Percentiles rank a stretch among this genome's conserved stretches.
Evolutionary conservation across 306 rosid species (phyloP).

Genomic region (Acacia crassicarpa): DNA sequence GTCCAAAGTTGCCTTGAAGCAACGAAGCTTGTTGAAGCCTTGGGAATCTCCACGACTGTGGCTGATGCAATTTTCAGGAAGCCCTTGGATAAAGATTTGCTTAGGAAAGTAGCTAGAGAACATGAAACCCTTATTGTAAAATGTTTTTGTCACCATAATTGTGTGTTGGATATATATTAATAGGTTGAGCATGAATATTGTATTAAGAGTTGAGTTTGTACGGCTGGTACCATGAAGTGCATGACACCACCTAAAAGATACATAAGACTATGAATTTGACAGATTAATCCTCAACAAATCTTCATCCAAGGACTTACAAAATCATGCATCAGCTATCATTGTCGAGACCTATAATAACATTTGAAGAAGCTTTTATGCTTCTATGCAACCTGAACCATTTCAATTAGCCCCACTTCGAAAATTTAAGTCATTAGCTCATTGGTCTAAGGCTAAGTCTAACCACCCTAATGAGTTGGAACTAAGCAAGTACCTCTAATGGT

Average conservation of each 20-base stretch:
- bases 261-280: neutral
- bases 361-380: too few relatives aligned
- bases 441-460: too few relatives aligned
- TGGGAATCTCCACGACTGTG: neutral
- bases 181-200: neutral
- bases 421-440: too few relatives aligned
- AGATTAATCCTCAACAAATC: neutral
- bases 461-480: neutral
- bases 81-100: neutral
- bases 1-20: neutral
- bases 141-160: neutral
- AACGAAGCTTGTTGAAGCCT: neutral
- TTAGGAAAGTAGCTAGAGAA: neutral
- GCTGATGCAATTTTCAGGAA: neutral
- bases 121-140: neutral
- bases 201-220: neutral
- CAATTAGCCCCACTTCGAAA: too few relatives aligned
- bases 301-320: neutral
- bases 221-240: neutral
- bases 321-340: neutral
- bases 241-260: neutral
- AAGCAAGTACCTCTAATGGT: neutral
- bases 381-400: too few relatives aligned
- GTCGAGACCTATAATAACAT: too few relatives aligned
- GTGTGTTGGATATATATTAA: too few relatives aligned